Evolutionary conservation across 78 protist genomes (phyloP).

Genomic region (Cavenderia fasciculata): DNA sequence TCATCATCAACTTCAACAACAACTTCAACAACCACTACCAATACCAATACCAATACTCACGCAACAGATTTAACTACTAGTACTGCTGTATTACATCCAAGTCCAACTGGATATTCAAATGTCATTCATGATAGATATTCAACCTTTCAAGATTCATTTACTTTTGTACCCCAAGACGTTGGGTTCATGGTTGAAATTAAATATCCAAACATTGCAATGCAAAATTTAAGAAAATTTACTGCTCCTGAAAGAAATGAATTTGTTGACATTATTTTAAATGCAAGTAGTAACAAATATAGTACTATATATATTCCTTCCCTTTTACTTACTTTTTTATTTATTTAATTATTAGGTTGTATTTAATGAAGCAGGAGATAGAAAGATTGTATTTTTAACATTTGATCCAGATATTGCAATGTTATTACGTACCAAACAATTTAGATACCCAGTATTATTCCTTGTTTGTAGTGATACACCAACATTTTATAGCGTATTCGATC

Average conservation of each 20-base stretch:
- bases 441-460: slow-evolving; percentile 64
- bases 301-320: background rate
- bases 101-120: background rate
- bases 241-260: slow-evolving; percentile 62
- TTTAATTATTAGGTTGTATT: slow-evolving; percentile 28
- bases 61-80: background rate
- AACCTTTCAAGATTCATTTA: slow-evolving; percentile 54
- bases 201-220: slow-evolving; percentile 74
- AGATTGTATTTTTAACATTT: slow-evolving; percentile 62
- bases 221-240: slow-evolving; percentile 57
- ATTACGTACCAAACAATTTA: slow-evolving; percentile 64
- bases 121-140: slow-evolving; percentile 57
- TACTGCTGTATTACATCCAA: background rate
- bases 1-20: background rate
- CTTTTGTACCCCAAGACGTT: slow-evolving; percentile 70
- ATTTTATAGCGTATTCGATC: slow-evolving; percentile 42
- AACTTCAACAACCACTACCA: background rate
- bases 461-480: slow-evolving; percentile 68
- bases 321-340: background rate
- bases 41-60: background rate
- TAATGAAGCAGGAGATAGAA: slow-evolving; percentile 60
- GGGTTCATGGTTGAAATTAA: slow-evolving; percentile 79
- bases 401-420: slow-evolving; percentile 76
- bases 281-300: background rate
- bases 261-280: slow-evolving; percentile 69